Base-by-base conservation (phyloP, 768 basidiomycete genomes). In the Cystoderma amianthinum region DNA sequence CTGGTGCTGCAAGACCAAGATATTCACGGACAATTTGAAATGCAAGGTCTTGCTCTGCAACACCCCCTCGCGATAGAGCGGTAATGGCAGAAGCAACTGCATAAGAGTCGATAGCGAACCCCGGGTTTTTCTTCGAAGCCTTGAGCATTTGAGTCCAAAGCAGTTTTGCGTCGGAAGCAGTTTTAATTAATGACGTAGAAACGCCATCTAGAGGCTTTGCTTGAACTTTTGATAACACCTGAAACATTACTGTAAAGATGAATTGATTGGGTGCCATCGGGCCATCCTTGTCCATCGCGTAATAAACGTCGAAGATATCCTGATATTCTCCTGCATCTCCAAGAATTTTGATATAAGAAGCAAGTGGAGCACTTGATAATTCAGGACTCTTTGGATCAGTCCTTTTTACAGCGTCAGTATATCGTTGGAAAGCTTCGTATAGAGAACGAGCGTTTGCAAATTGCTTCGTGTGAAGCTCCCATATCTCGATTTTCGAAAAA, bases 291-390 rank as follows among this genome's bases (percentile, higher is more conserved):
- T 81, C 78, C 56, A 91, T 59, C 11, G 68, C 68, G 47, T 85
- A 76, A 61, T 80, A 90, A 37, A 90, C 76, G 45, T 89, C 85
- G 48, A 87, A 85, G 12, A 88, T 71, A 43, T 74, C 74, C 47
- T 86, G 78, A 44, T 80, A 73, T 7, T 71, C 60, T 11, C 73
- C 71, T 5, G 76, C 71, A 24, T 69, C 68, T 38, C 77, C 82
- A 5, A 91, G 73, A 28, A 88, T 70, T 41, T 69, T 73, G 35
- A 91, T 72, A 55, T 89, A 92, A 33, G 65, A 54, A 24, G 71
- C 72, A 32, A 81, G 59, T 16, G 83, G 80, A 15, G 61, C 54
- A 7, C 64, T 52, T n/a, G 64, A 63, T 28, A 81, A 62, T n/a
- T 78, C 69, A 7, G 63, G 41, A 46, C 72, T 73, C 4, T 52